Base-by-base conservation (phyloP, 257 asterid genomes). In the Ocimum tenuiflorum region DNA sequence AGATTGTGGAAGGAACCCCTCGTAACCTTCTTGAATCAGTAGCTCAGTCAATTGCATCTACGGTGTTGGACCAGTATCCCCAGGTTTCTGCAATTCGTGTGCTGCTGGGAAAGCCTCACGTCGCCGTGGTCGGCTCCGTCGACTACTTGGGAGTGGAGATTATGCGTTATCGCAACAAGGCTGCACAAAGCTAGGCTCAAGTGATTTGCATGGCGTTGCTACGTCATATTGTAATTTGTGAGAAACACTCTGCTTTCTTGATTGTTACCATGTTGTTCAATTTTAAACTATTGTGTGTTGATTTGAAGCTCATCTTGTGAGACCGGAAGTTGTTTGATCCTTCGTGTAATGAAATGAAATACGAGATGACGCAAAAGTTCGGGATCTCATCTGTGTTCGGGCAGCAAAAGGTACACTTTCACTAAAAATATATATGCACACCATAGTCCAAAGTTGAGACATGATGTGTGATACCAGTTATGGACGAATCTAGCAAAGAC, bases 61-160 rank as follows among this genome's bases (percentile, higher is more conserved):
- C 69, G 53, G 81, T 82, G 36, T 80, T 92, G 75, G 50, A 57
- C 56, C 75, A 82, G 71, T 79, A 53, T 62, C 78, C 84, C 9
- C 81, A 74, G 74, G 66, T 90, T 65, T 77, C 90, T 33, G 84
- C 83, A 49, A 89, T 94, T 18, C 85, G 95, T 3, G 76, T 92
- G 35, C 87, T 82, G 70, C 83, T 94, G 8, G 96, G 92, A 24
- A 94, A 94, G 85, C 97, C 99, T 0, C 97, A 90, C 35, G 95
- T 90, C 2, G 96, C 95, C 0, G 96, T 94, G 60, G 69, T 70
- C 6, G 96, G 99, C 23, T 71, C 85, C 4, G 78, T 94, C 5
- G 97, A 90, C 74, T 88, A 90, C 78, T 78, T 90, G 78, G 97
- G 96, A 0, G 89, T 94, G 8, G 95, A 94, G 88, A 88, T 94